phyloP scores from a whole-genome alignment of 78 protist genomes.

The Dictyostelium capitatum region DNA sequence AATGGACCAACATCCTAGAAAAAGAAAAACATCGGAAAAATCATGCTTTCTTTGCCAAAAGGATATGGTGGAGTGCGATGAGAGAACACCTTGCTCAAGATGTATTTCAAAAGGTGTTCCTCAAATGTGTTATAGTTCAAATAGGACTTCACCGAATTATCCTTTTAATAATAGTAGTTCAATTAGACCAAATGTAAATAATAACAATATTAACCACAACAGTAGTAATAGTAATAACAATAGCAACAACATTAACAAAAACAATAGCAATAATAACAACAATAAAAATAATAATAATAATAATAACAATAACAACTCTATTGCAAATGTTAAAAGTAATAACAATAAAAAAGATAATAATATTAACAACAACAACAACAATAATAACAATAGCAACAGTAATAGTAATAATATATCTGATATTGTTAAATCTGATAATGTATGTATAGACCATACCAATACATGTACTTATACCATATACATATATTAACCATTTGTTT shows the following conservation, averaged over 20 bases:
- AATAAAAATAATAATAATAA: background rate
- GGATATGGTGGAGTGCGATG: constrained; percentile 55
- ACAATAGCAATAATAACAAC: background rate
- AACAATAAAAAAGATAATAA: constrained; percentile 10
- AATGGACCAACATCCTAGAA: constrained; percentile 13
- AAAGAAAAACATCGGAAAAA: constrained; percentile 66
- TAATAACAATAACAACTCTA: background rate
- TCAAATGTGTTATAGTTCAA: constrained; percentile 55
- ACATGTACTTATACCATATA: too few species aligned
- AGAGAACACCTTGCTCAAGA: constrained; percentile 42
- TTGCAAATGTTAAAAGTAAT: too few species aligned
- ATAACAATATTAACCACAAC: background rate
- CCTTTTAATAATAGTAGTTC: background rate
- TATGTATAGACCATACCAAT: background rate
- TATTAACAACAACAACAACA: constrained; percentile 3
- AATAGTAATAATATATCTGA: background rate
- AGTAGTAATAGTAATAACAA: background rate
- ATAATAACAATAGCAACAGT: background rate
- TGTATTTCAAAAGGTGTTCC: constrained; percentile 47
- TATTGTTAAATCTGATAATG: constrained; percentile 15
- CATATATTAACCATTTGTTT: background rate
- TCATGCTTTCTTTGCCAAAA: constrained; percentile 60
- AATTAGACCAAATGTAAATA: background rate
- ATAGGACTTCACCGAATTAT: background rate
- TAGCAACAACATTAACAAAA: background rate